These are phyloP conservation scores for Leccinum truebloodii DNA, from an alignment of 768 basidiomycete genomes.

Conservation along the genomic window DNA sequence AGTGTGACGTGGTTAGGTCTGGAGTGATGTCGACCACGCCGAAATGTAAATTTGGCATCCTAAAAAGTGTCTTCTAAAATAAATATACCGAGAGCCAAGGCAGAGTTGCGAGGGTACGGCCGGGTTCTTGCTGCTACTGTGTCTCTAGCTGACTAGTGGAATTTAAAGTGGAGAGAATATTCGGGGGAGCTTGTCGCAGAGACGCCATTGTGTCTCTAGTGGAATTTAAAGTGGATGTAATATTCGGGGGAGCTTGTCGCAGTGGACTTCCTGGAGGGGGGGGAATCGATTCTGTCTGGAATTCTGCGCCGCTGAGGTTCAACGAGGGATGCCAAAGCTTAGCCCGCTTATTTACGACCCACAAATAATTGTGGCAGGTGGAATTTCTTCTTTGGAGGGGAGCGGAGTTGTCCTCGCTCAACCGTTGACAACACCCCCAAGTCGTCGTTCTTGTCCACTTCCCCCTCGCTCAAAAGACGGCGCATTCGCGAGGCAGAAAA, in stretches of 20 bases:
- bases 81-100: background rate
- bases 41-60: background rate
- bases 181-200: background rate
- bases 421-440: background rate
- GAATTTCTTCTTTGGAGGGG: conserved; percentile 9
- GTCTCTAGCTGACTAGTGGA: no score
- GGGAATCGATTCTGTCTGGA: background rate
- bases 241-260: background rate
- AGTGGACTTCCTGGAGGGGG: background rate
- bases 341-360: background rate
- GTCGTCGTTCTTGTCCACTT: background rate
- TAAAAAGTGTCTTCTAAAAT: background rate
- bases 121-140: background rate
- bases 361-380: conserved; percentile 14
- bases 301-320: conserved; percentile 4
- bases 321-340: background rate
- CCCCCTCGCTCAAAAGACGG: background rate
- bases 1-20: background rate
- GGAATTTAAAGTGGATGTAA: no score
- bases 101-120: background rate
- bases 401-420: conserved; percentile 21
- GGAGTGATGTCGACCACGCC: background rate
- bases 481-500: background rate
- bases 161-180: no score
- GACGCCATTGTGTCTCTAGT: no score